Base-by-base conservation (phyloP, 1,139 yeast genomes). In the Nakaseomyces delphensis region DNA sequence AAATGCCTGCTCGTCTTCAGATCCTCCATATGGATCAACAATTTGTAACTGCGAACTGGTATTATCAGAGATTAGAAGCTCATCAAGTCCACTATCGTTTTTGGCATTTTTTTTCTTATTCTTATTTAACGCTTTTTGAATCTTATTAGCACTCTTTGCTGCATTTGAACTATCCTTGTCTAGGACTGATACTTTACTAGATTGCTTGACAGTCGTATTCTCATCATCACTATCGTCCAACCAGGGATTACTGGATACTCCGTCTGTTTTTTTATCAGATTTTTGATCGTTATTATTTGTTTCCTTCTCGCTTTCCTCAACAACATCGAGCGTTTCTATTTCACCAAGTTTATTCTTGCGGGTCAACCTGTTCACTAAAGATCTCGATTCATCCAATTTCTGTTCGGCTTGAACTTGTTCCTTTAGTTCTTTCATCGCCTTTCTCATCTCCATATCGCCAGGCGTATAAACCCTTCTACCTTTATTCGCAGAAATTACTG, bases 401-500 rank as follows among this genome's bases (percentile, higher is more conserved):
- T 71, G 58, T 48, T 82, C 87, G 23, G 71, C 70, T 32, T 66
- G 42, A 23, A 72, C 63, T 46, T 65, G 57, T 45, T 65, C 58
- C 11, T 36, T 38, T 2, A 69, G 50, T 30, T 69, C 70, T 16
- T 69, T 65, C 47, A 72, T 61, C 16, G 70, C 76, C 11, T 64
- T 64, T 23, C 69, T 69, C 23, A 68, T 60, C 28, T 67, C 64
- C 15, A 71, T 60, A 14, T 82, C 78, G 16, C 76, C 75, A 4
- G 96, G 95, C 3, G 87, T 77, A 56, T 84, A 89, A 4, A 79
- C 71, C 61, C 95, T 73, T 64, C 98, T 77, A 36, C 96, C 97
- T 50, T 73, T 72, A 60, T 86, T 86, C 40, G 76, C 59, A 15
- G 65, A 67, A n/a, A 70, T 62, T 50, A 73, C 75, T 15, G 75